Base-by-base conservation (phyloP, 495 filamentous ascomycete species). In the Hypoxylon fuscum region DNA sequence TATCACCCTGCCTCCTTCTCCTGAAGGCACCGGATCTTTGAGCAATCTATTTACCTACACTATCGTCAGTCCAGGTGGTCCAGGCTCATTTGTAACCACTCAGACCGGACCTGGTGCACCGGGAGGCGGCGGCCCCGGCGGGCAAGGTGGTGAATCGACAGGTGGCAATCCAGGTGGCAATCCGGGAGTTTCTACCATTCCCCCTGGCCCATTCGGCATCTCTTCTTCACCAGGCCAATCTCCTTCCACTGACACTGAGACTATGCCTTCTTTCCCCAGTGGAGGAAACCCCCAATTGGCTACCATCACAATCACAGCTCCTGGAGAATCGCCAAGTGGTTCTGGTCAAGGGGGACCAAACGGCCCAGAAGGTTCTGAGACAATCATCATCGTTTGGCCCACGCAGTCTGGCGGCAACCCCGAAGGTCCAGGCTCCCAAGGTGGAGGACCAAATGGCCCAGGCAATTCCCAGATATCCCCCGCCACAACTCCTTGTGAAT, bases 261-360 rank as follows among this genome's bases (percentile, higher is more conserved):
- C 49, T 31, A n/a, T 38, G 22, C 40, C 67, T 31, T n/a, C n/a
- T n/a, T n/a, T n/a, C n/a, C n/a, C n/a, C n/a, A n/a, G n/a, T n/a
- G 61, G 61, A 32, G 59, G 59, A 17, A 59, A 25, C 34, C 53
- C 58, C 14, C 54, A 61, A 31, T 45, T 68, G 10, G 44, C 55
- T 44, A 71, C 69, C 5, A 55, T 71, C 25, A 71, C 69, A 9
- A 43, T 71, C 38, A 69, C 69, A 27, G 54, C 59, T 25, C 62
- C 69, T 49, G 57, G 45, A 6, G 56, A 14, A 8, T 59, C 60
- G 25, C 48, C 68, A 41, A 59, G 43, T 62, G 52, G 50, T 29
- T 38, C 52, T 34, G 59, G 62, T 23, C 52, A 68, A 56, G 65
- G 65, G 18, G 49, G 49, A 31, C 55, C 60, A 21, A 64, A 63